phyloP scores from a whole-genome alignment of 305 asterid species.

The Andrographis paniculata region DNA sequence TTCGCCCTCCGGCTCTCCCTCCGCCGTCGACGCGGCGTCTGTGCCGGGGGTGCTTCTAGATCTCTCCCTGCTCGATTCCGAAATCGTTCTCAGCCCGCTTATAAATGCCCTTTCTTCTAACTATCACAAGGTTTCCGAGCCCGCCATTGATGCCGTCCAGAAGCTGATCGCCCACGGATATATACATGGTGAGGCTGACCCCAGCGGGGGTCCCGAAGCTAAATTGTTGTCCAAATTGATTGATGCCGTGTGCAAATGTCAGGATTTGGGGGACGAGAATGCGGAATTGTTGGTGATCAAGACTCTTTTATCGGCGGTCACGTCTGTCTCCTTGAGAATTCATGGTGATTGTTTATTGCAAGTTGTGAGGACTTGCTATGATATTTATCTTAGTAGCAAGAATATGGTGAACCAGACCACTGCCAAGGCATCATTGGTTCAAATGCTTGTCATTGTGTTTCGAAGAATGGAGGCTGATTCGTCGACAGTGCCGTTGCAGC shows the following conservation, averaged over 20 bases:
- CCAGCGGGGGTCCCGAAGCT: constrained; percentile 64
- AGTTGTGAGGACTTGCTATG: constrained; percentile 87
- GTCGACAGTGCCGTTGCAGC: constrained; percentile 91
- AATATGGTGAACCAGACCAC: constrained; percentile 93
- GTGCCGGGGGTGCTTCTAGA: constrained; percentile 65
- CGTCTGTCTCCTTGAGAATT: constrained; percentile 64
- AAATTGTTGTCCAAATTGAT: constrained; percentile 59
- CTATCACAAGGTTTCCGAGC: constrained; percentile 67
- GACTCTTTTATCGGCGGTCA: constrained; percentile 79
- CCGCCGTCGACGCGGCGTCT: constrained; percentile 38
- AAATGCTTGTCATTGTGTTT: constrained; percentile 92
- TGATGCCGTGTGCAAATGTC: constrained; percentile 82
- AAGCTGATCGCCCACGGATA: constrained; percentile 79
- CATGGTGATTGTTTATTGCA: constrained; percentile 90
- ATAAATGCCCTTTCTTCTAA: constrained; percentile 60
- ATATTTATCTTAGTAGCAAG: constrained; percentile 75
- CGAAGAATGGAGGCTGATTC: constrained; percentile 99
- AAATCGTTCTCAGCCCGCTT: constrained; percentile 63
- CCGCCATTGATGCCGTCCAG: constrained; percentile 88
- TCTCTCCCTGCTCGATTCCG: constrained; percentile 64
- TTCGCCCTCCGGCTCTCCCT: constrained; percentile 52
- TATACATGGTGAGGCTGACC: constrained; percentile 82
- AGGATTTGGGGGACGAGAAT: constrained; percentile 72
- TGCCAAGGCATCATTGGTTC: constrained; percentile 91
- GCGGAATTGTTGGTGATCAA: constrained; percentile 77